Conservation (phyloP, 1,139 yeast species). For the Kodamaea sp. region DNA sequence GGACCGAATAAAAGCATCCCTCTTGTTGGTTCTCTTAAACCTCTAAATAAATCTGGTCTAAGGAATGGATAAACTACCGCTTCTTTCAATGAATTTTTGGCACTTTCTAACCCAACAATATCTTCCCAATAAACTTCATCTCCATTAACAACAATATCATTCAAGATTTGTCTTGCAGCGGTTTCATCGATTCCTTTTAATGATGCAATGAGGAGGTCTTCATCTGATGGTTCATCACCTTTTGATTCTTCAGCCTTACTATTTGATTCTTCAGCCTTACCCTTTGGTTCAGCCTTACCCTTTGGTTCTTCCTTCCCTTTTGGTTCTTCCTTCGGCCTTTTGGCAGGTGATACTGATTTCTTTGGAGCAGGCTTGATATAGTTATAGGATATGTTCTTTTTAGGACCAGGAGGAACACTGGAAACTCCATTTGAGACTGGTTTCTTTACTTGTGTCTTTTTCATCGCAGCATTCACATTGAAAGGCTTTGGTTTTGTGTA, state of each 20-base stretch:
- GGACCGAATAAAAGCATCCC: conserved; percentile 97
- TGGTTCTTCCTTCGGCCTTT: conserved; percentile 5
- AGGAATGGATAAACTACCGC: conserved; percentile 96
- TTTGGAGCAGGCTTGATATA: conserved; percentile 16
- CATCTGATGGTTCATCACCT: conserved; percentile 47
- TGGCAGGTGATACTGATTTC: conserved; percentile 6
- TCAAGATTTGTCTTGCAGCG: conserved; percentile 63
- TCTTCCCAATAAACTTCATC: conserved; percentile 98
- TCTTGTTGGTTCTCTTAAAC: conserved; percentile 90
- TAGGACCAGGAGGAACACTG: conserved; percentile 4
- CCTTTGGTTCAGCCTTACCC: conserved; percentile 11
- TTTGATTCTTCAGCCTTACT: conserved; percentile 23
- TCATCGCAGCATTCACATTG: conserved; percentile 35
- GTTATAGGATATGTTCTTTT: conserved; percentile 28
- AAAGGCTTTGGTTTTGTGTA: conserved; percentile 43
- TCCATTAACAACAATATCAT: conserved; percentile 89
- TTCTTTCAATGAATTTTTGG: conserved; percentile 86
- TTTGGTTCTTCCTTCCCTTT: conserved; percentile 14
- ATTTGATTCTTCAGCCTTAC: conserved; percentile 12
- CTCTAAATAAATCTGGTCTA: conserved; percentile 88
- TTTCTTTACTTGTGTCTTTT: conserved; percentile 13
- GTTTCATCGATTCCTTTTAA: conserved; percentile 41
- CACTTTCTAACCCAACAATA: conserved; percentile 88
- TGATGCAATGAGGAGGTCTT: conserved; percentile 42
- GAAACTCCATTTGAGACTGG: conserved; percentile 4